Base-by-base conservation (phyloP, 2,329 filamentous ascomycete species). In the Daldinia eschscholtzii region DNA sequence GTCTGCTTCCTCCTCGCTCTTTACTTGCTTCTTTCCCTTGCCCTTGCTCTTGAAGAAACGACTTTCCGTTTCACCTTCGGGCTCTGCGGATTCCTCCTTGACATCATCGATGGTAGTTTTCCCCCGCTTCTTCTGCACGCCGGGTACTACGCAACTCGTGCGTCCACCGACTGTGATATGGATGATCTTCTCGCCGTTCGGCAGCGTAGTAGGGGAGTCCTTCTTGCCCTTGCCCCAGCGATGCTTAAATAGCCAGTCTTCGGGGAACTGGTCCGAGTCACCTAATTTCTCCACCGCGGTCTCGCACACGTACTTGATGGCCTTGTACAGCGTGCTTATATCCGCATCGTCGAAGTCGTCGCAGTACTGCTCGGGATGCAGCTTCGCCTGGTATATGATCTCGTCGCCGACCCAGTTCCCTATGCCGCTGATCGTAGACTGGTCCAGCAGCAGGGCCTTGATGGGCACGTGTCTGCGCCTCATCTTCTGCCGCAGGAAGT, bases 321-420 rank as follows among this genome's bases (percentile, higher is more conserved):
- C 87, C 7, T 89, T 84, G 79, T 96, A 91, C 1, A 99, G 83
- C 42, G 84, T 85, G 71, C 87, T 86, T 70, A 97, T 88, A 78
- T 98, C 91, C 0, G 82, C 85, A 35, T 92, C 88, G 69, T 79
- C 85, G 72, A 98, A 92, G 0, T 92, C 92, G 76, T 98, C 91
- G 80, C 91, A 93, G 81, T 97, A 97, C 78, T 97, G 93, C 79
- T 98, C 95, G 0, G 96, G 96, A 73, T 99, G 95, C 15, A 98
- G 86, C 57, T 87, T 89, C 4, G 96, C 92, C 73, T 98, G 91
- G 76, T 94, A 99, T 58, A 99, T 83, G 6, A 97, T 91, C 79
- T 99, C 96, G 77, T 99, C 96, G 0, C 91, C 94, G 61, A 99
- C 95, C 95, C 95, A 99, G 77, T 98, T 98, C 0, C 96, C 96